Percentiles rank a stretch among this genome's conserved stretches.
phyloP scores from a whole-genome alignment of 2,329 filamentous ascomycete species.

The Clonostachys chloroleuca region DNA sequence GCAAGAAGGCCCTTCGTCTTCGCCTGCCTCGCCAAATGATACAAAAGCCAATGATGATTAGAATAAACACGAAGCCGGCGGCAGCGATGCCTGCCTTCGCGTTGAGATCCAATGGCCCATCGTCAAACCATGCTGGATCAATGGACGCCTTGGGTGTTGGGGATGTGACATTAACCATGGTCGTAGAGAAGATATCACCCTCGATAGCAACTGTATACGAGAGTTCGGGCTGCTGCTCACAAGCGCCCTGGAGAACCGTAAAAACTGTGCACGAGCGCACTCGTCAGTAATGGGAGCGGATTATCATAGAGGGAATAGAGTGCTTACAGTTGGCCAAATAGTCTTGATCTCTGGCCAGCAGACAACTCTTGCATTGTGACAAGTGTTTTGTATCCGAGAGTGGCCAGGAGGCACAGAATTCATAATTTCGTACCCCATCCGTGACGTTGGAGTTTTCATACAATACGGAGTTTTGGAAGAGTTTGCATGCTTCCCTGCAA shows the following conservation, averaged over 20 bases:
- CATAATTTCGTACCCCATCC: constrained; percentile 15
- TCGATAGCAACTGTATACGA: constrained; percentile 44
- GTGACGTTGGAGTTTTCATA: constrained; percentile 7
- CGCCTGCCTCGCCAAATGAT: constrained; percentile 55
- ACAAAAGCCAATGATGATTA: constrained; percentile 42
- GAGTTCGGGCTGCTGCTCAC: constrained; percentile 41
- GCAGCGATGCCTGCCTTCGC: constrained; percentile 55
- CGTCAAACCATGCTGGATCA: constrained; percentile 30
- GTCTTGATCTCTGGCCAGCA: constrained; percentile 26
- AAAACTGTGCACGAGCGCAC: constrained; percentile 26
- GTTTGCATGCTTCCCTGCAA: no score
- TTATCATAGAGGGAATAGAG: background rate
- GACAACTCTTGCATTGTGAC: constrained; percentile 39
- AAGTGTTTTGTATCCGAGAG: constrained; percentile 26
- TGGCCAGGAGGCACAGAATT: constrained; percentile 49
- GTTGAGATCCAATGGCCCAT: constrained; percentile 43
- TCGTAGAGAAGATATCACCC: constrained; percentile 46
- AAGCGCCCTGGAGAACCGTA: constrained; percentile 49
- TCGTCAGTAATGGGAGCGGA: background rate
- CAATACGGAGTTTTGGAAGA: background rate
- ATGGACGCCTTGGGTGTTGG: constrained; percentile 35
- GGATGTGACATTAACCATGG: constrained; percentile 41
- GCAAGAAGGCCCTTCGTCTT: constrained; percentile 46
- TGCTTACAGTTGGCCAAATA: constrained; percentile 51
- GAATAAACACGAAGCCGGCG: constrained; percentile 40